A percentile compares a stretch with the other conserved stretches of the same genome.
Conservation (phyloP, 768 basidiomycete species). For the Myochromella boudieri region DNA sequence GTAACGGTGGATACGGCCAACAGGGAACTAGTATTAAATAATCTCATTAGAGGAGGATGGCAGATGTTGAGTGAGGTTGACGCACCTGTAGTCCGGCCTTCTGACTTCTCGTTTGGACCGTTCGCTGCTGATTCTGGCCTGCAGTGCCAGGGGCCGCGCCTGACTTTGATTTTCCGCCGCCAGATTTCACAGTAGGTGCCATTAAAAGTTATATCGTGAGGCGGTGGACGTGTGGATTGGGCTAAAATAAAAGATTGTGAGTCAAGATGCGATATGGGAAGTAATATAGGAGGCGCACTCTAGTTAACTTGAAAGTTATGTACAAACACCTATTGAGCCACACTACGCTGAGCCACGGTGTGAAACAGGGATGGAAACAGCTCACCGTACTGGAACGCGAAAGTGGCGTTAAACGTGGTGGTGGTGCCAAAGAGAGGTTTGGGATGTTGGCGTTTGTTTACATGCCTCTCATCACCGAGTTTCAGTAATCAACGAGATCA, state of each 20-base stretch:
- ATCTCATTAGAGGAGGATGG: not conserved
- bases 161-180: slow-evolving; percentile 65
- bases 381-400: slow-evolving; percentile 33
- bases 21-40: slow-evolving; percentile 71
- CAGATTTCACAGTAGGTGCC: slow-evolving; percentile 52
- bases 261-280: not conserved
- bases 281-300: slow-evolving; percentile 19
- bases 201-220: slow-evolving; percentile 22
- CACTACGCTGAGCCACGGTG: not conserved
- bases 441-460: slow-evolving; percentile 39
- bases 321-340: not conserved
- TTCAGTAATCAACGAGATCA: slow-evolving; percentile 25
- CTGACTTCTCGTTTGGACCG: slow-evolving; percentile 70
- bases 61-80: slow-evolving; percentile 1
- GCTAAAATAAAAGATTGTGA: not conserved
- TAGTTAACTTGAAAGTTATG: slow-evolving; percentile 4
- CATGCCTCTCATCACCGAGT: slow-evolving; percentile 20
- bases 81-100: slow-evolving; percentile 86
- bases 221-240: not conserved
- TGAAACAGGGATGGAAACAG: too few species aligned
- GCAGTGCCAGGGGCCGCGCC: slow-evolving; percentile 34
- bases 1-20: slow-evolving; percentile 97
- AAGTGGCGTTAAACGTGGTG: slow-evolving; percentile 33
- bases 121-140: slow-evolving; percentile 31
- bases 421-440: slow-evolving; percentile 45